These are phyloP conservation scores for Monilinia fructigena DNA, from an alignment of 2,329 filamentous ascomycete species.

Conservation along the genomic window DNA sequence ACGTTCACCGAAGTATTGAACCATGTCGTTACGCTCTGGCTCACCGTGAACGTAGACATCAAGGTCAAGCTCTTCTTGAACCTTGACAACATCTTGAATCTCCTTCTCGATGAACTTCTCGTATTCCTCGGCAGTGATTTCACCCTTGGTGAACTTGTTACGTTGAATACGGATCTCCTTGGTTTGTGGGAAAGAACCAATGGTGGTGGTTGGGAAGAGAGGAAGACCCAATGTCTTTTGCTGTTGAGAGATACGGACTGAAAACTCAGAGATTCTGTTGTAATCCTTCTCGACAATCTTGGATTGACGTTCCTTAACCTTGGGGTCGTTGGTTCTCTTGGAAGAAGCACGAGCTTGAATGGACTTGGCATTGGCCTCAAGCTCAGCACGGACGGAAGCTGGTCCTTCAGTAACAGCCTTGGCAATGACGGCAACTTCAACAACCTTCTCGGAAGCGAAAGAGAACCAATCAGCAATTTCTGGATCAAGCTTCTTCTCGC, in stretches of 20 bases:
- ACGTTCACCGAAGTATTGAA: constrained; percentile 99
- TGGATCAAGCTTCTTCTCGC: constrained; percentile 95
- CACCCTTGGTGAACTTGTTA: constrained; percentile 98
- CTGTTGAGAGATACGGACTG: constrained; percentile 80
- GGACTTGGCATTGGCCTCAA: constrained; percentile 96
- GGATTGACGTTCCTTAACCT: constrained; percentile 94
- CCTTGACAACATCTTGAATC: constrained; percentile 90
- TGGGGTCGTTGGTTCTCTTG: constrained; percentile 91
- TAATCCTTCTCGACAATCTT: constrained; percentile 82
- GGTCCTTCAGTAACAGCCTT: constrained; percentile 96
- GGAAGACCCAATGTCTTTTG: constrained; percentile 91
- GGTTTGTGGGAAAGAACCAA: constrained; percentile 99
- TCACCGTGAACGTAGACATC: constrained; percentile 98
- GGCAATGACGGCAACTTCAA: constrained; percentile 87
- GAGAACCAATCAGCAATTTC: constrained; percentile 99
- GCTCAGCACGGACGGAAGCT: constrained; percentile 78
- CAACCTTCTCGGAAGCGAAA: constrained; percentile 92
- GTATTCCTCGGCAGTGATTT: constrained; percentile 89
- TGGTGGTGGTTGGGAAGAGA: constrained; percentile 98
- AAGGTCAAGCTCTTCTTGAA: constrained; percentile 96
- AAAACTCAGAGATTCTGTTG: constrained; percentile 90
- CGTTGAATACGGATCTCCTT: constrained; percentile 96
- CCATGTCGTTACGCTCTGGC: constrained; percentile 99
- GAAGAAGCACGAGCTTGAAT: constrained; percentile 88
- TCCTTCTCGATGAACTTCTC: constrained; percentile 99